phyloP scores from a whole-genome alignment of 768 basidiomycete genomes.

The Tulasnella sp. region DNA sequence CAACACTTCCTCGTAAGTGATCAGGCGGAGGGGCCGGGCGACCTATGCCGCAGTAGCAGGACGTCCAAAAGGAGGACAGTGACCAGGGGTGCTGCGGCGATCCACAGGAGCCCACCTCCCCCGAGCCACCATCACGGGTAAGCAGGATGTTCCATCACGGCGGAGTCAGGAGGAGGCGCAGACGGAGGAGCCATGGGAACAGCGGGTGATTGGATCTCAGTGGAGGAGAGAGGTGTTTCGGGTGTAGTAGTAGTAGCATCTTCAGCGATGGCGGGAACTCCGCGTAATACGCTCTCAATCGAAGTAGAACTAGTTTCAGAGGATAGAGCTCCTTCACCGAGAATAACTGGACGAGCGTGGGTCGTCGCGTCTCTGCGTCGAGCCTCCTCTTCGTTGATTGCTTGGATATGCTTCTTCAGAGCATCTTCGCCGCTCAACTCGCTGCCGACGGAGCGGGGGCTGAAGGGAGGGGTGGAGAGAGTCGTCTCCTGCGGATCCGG shows the following conservation, averaged over 20 bases:
- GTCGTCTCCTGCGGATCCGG: neutral
- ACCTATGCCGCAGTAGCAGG: conserved; percentile 11
- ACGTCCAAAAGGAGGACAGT: conserved; percentile 14
- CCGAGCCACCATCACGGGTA: conserved; percentile 27
- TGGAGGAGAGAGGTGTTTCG: neutral
- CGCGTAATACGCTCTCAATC: conserved; percentile 26
- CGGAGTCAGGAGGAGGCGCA: conserved; percentile 8
- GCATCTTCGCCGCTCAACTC: conserved; percentile 19
- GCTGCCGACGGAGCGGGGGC: neutral
- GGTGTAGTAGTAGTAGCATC: conserved; percentile 10
- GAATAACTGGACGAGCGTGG: conserved; percentile 2
- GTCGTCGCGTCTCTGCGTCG: neutral
- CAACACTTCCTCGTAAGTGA: conserved; percentile 3
- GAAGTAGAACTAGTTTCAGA: conserved; percentile 19
- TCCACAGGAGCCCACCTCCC: conserved; percentile 28
- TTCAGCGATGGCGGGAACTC: conserved; percentile 22
- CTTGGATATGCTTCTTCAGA: conserved; percentile 5
- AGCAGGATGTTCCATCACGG: neutral
- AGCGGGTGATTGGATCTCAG: neutral
- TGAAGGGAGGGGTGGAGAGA: neutral
- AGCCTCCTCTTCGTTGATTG: conserved; percentile 5
- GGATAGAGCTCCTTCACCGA: conserved; percentile 18
- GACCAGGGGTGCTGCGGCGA: conserved; percentile 16
- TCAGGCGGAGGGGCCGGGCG: conserved; percentile 23
- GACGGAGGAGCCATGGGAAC: conserved; percentile 16